These are phyloP conservation scores for Mycena crocata DNA, from an alignment of 768 basidiomycete species.

Conservation along the genomic window DNA sequence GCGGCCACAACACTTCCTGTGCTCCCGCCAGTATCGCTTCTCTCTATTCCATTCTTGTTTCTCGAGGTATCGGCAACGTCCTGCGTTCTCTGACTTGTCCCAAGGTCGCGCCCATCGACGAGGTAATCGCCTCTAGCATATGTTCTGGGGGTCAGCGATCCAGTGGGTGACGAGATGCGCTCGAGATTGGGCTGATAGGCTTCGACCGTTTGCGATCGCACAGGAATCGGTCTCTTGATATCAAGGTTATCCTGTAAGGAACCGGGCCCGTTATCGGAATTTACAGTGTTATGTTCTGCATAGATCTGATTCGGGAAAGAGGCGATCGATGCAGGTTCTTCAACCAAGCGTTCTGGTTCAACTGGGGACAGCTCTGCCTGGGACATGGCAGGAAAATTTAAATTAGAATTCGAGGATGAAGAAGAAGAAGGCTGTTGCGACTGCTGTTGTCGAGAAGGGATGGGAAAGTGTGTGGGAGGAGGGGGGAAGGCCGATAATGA, in stretches of 20 bases:
- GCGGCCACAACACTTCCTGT: conserved; percentile 73
- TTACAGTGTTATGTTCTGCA: not conserved
- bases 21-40: conserved; percentile 64
- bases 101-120: conserved; percentile 48
- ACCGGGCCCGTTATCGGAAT: not conserved
- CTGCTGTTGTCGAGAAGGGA: conserved; percentile 55
- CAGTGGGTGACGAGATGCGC: conserved; percentile 17
- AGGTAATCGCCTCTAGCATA: conserved; percentile 34
- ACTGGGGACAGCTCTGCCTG: conserved; percentile 42
- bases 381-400: conserved; percentile 34
- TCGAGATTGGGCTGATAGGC: conserved; percentile 21
- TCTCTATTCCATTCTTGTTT: conserved; percentile 49
- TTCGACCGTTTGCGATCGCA: conserved; percentile 32
- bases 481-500: conserved; percentile 80
- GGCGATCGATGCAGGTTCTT: conserved; percentile 26
- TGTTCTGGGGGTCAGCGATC: conserved; percentile 4
- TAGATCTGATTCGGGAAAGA: conserved; percentile 18
- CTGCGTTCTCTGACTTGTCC: conserved; percentile 32
- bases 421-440: conserved; percentile 33
- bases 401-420: conserved; percentile 41
- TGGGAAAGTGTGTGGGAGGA: conserved; percentile 78
- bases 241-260: conserved; percentile 5
- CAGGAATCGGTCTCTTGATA: conserved; percentile 29
- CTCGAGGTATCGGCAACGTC: conserved; percentile 16
- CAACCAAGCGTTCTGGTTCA: conserved; percentile 29